phyloP scores from a whole-genome alignment of 495 filamentous ascomycete species.

The Penicilliopsis zonata region DNA sequence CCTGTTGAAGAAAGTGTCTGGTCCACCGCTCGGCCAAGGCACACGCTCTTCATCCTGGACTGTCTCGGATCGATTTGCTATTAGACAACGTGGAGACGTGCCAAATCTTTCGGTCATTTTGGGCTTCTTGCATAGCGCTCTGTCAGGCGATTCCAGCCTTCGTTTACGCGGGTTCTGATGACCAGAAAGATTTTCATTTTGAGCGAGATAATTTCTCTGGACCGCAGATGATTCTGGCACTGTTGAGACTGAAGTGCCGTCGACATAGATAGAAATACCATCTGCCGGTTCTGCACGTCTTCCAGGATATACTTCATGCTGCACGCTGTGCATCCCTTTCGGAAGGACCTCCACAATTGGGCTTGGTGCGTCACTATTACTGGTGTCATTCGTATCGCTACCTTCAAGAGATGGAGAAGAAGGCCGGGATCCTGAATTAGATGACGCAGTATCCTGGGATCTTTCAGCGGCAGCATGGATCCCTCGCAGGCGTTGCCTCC shows the following conservation, averaged over 20 bases:
- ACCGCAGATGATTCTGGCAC: not conserved
- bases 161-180: constrained; percentile 4
- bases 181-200: constrained; percentile 17
- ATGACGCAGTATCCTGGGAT: constrained; percentile 1
- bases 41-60: not conserved
- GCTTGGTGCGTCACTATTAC: not conserved
- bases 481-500: constrained; percentile 40
- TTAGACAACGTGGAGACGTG: not conserved
- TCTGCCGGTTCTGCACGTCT: not conserved
- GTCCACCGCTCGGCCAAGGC: not conserved
- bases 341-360: too few relatives aligned
- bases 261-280: constrained; percentile 13
- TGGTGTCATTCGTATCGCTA: not conserved
- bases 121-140: not conserved
- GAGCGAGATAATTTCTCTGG: constrained; percentile 7
- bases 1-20: not conserved
- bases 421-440: constrained; percentile 7
- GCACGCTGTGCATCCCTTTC: too few relatives aligned
- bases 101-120: not conserved
- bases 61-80: not conserved
- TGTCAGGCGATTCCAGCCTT: not conserved
- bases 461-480: constrained; percentile 22
- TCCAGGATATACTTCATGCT: too few relatives aligned
- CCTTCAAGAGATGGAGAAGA: constrained; percentile 7
- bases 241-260: constrained; percentile 4